Percentiles rank a stretch among this genome's conserved stretches.
Evolutionary conservation across 2,329 filamentous ascomycete species (phyloP).

Genomic region (Ophiostoma ips): DNA sequence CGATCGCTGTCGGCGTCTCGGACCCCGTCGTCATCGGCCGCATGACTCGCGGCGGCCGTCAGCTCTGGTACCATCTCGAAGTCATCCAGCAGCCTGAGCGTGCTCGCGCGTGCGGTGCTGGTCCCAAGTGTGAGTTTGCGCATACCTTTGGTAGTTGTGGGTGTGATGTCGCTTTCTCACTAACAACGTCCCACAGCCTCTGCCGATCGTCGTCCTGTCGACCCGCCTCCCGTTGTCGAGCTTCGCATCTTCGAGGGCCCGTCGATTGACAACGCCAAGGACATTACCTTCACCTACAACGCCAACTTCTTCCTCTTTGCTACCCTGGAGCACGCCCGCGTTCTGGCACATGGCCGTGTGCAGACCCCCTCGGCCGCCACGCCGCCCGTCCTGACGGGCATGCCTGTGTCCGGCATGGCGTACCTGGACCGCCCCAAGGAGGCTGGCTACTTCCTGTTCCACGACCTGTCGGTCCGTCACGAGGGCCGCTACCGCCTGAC

Average conservation of each 20-base stretch:
- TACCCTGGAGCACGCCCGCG: constrained; percentile 73
- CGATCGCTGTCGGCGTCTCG: constrained; percentile 14
- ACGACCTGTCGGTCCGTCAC: constrained; percentile 87
- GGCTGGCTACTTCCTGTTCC: constrained; percentile 92
- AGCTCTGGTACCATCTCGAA: constrained; percentile 65
- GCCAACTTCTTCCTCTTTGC: constrained; percentile 97
- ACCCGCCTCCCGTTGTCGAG: constrained; percentile 88
- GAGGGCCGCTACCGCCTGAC: constrained; percentile 85
- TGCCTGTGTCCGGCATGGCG: constrained; percentile 88
- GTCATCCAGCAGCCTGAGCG: constrained; percentile 92
- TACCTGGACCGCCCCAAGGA: constrained; percentile 76
- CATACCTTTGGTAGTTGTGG: not conserved
- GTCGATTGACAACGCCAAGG: constrained; percentile 44
- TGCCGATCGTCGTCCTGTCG: constrained; percentile 80
- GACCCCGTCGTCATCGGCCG: constrained; percentile 26
- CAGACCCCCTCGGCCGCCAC: constrained; percentile 52
- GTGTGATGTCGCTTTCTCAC: not conserved
- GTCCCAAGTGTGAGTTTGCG: constrained; percentile 76
- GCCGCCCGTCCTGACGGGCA: constrained; percentile 79
- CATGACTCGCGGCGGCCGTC: constrained; percentile 59
- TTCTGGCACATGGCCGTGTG: constrained; percentile 68
- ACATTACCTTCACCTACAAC: constrained; percentile 82
- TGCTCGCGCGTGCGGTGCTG: constrained; percentile 86
- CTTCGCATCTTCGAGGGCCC: constrained; percentile 69
- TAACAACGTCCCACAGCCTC: constrained; percentile 40